Percentiles rank a stretch among this genome's conserved stretches.
These are phyloP conservation scores for Silene uniflora DNA, from an alignment of 148 eudicot genomes.

Conservation along the genomic window DNA sequence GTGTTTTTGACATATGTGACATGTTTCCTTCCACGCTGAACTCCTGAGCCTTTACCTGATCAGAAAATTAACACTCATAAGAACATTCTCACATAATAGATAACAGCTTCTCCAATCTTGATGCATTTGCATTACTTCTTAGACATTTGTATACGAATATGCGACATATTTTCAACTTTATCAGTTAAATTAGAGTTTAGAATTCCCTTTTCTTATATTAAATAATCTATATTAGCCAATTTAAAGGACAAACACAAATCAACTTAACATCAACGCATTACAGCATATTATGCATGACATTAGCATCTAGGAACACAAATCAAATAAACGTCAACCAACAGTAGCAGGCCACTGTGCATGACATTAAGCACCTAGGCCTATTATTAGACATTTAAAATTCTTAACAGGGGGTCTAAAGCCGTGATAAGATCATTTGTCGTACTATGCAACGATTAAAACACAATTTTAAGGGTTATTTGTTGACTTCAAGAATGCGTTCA, in stretches of 20 bases:
- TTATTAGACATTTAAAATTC: too few species aligned
- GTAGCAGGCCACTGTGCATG: too few species aligned
- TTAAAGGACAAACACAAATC: background rate
- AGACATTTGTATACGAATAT: too few species aligned
- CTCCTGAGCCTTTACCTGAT: background rate
- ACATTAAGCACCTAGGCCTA: too few species aligned
- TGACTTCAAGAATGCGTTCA: background rate
- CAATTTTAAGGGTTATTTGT: background rate
- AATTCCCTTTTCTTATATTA: background rate
- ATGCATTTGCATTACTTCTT: background rate
- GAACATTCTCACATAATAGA: background rate
- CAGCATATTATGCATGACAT: background rate
- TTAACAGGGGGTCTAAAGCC: background rate
- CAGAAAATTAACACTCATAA: slow-evolving; percentile 8
- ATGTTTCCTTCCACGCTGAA: background rate
- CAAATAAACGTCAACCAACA: too few species aligned
- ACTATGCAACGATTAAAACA: background rate
- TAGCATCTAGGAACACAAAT: background rate
- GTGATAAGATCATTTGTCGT: background rate
- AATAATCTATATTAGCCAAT: background rate
- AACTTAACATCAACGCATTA: background rate
- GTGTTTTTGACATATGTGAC: background rate
- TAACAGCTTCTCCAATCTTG: background rate
- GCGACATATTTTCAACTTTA: background rate
- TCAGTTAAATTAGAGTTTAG: background rate